These are phyloP conservation scores for Phragmites australis DNA, from an alignment of 176 grass and related monocot species.

Conservation along the genomic window DNA sequence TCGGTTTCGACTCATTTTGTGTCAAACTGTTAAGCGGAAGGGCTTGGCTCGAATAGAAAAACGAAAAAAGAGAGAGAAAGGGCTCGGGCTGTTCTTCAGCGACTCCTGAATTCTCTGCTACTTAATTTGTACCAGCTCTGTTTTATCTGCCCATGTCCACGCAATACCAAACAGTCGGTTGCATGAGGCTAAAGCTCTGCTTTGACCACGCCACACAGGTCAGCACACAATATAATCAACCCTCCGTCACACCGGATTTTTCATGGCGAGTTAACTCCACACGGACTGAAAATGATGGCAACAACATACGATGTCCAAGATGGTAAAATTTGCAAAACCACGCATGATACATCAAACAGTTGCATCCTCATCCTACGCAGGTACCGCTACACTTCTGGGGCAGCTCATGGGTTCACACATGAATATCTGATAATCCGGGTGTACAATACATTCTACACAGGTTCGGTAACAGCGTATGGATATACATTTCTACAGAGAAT, in stretches of 20 bases:
- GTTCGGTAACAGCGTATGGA: conserved; percentile 3
- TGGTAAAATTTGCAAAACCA: background rate
- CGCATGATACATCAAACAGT: background rate
- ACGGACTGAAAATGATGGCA: background rate
- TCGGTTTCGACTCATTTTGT: too few relatives aligned
- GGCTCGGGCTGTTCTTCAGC: too few relatives aligned
- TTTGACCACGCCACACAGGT: background rate
- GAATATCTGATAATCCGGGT: background rate
- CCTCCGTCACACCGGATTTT: background rate
- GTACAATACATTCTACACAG: conserved; percentile 19
- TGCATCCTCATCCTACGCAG: background rate
- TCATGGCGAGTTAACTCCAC: background rate
- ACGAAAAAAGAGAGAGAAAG: too few relatives aligned
- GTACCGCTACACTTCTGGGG: background rate
- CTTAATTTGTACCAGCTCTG: too few relatives aligned
- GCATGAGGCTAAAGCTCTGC: too few relatives aligned
- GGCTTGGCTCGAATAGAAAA: too few relatives aligned
- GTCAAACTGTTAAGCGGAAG: too few relatives aligned
- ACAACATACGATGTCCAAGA: background rate
- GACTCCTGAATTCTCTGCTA: too few relatives aligned
- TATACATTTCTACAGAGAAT: conserved; percentile 40
- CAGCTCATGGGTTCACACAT: background rate
- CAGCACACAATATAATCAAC: background rate
- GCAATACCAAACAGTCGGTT: too few relatives aligned
- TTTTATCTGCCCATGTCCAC: too few relatives aligned